These are phyloP conservation scores for Sordariomycetes sp. DNA, from an alignment of 2,329 filamentous ascomycete genomes.

Conservation along the genomic window DNA sequence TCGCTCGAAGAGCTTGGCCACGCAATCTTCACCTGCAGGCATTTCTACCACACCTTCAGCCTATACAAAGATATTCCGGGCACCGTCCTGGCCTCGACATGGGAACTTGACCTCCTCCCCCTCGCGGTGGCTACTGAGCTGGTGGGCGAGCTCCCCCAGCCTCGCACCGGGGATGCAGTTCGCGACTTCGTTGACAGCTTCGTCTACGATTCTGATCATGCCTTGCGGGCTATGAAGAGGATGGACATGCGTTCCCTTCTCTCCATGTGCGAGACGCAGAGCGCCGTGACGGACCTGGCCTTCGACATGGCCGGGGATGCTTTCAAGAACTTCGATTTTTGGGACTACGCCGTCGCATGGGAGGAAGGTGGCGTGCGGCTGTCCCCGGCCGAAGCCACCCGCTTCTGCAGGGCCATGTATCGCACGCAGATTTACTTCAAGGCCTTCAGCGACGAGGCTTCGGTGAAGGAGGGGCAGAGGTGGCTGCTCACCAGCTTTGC, in stretches of 20 bases:
- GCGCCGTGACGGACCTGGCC: slow-evolving; percentile 1
- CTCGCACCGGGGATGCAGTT: not conserved
- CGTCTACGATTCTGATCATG: not conserved
- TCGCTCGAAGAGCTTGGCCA: not conserved
- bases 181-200: not conserved
- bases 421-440: slow-evolving; percentile 2
- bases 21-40: slow-evolving; percentile 1
- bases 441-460: not conserved
- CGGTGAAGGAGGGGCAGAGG: not conserved
- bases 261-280: slow-evolving; percentile 1
- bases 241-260: not conserved
- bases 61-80: not conserved
- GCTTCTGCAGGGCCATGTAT: slow-evolving; percentile 2
- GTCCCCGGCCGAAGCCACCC: slow-evolving; percentile 1
- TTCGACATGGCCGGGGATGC: slow-evolving; percentile 1
- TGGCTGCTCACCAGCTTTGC: slow-evolving; percentile 1
- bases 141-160: not conserved
- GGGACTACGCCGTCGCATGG: not conserved
- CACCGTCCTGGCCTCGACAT: not conserved
- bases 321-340: slow-evolving; percentile 1
- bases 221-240: not conserved
- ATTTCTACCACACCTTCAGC: not conserved
- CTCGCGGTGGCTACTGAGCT: slow-evolving; percentile 1
- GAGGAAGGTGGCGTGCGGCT: not conserved
- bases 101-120: not conserved